Conservation (phyloP, 352 stramenopile genomes). For the Blastocystis sp. region DNA sequence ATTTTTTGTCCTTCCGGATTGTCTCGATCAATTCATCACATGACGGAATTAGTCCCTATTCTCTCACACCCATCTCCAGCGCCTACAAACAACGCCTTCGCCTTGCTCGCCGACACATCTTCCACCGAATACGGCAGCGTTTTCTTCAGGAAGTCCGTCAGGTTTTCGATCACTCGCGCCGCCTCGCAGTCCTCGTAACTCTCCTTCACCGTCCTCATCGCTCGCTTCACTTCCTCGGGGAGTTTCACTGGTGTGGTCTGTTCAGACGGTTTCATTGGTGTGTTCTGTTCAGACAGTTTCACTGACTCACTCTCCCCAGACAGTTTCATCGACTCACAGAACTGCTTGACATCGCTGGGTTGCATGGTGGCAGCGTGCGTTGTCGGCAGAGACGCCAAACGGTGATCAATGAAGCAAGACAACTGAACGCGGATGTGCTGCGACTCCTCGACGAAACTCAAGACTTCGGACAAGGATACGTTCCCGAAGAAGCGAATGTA, state of each 20-base stretch:
- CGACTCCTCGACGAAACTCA: slow-evolving; percentile 9
- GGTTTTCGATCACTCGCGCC: background rate
- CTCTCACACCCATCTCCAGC: background rate
- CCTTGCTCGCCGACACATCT: slow-evolving; percentile 32
- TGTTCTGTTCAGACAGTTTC: no score
- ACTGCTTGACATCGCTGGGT: background rate
- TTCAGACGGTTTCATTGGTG: no score
- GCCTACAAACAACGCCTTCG: slow-evolving; percentile 27
- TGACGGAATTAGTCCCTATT: slow-evolving; percentile 56
- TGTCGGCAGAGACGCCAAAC: background rate
- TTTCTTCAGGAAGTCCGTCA: slow-evolving; percentile 1
- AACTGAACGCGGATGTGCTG: slow-evolving; percentile 12
- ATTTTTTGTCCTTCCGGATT: slow-evolving; percentile 23
- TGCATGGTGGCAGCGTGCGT: background rate
- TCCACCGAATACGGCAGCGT: slow-evolving; percentile 14
- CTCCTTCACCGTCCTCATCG: background rate
- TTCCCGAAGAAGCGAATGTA: slow-evolving; percentile 28
- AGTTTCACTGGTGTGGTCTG: no score
- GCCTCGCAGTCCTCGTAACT: slow-evolving; percentile 8
- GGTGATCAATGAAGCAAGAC: background rate
- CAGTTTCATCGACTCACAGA: slow-evolving; percentile 14
- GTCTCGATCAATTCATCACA: slow-evolving; percentile 51
- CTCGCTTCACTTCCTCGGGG: background rate
- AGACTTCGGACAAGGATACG: slow-evolving; percentile 6
- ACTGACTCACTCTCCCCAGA: background rate